Evolutionary conservation across 371 early-diverging fungal genomes (phyloP).

Genomic region (Phascolomyces articulosus): DNA sequence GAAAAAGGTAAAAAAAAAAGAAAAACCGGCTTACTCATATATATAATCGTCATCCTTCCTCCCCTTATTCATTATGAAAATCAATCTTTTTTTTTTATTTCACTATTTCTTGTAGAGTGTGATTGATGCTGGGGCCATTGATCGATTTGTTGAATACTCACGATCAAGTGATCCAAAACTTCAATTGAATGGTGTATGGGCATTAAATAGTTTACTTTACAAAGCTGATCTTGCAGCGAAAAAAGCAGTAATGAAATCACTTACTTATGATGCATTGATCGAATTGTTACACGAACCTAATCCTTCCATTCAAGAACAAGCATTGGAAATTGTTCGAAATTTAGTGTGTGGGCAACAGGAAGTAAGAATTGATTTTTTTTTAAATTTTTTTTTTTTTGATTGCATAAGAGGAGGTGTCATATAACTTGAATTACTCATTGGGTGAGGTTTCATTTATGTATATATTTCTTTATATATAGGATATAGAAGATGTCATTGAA

Average conservation of each 20-base stretch:
- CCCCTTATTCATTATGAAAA: too few species aligned
- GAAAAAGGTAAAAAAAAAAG: slow-evolving; percentile 58
- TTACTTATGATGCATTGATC: slow-evolving; percentile 67
- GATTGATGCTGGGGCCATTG: slow-evolving; percentile 79
- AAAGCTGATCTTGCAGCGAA: slow-evolving; percentile 73
- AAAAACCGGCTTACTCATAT: too few species aligned
- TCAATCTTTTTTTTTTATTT: neutral
- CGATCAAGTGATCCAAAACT: slow-evolving; percentile 52
- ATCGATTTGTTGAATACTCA: slow-evolving; percentile 70
- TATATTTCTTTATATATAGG: too few species aligned
- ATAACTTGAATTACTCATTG: neutral
- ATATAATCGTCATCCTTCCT: too few species aligned
- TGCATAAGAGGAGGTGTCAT: too few species aligned
- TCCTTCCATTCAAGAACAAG: slow-evolving; percentile 75
- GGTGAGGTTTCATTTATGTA: too few species aligned
- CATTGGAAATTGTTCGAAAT: slow-evolving; percentile 80
- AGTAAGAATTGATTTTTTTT: slow-evolving; percentile 26
- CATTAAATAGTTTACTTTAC: slow-evolving; percentile 81
- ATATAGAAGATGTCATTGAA: slow-evolving; percentile 71
- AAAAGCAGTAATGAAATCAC: slow-evolving; percentile 66
- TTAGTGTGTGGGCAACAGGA: slow-evolving; percentile 68
- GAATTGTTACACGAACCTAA: slow-evolving; percentile 70
- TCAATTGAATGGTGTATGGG: slow-evolving; percentile 83
- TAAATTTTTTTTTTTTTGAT: neutral
- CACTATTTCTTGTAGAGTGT: slow-evolving; percentile 42